These are phyloP conservation scores for Plantago major DNA, from an alignment of 257 asterid genomes.

Conservation along the genomic window DNA sequence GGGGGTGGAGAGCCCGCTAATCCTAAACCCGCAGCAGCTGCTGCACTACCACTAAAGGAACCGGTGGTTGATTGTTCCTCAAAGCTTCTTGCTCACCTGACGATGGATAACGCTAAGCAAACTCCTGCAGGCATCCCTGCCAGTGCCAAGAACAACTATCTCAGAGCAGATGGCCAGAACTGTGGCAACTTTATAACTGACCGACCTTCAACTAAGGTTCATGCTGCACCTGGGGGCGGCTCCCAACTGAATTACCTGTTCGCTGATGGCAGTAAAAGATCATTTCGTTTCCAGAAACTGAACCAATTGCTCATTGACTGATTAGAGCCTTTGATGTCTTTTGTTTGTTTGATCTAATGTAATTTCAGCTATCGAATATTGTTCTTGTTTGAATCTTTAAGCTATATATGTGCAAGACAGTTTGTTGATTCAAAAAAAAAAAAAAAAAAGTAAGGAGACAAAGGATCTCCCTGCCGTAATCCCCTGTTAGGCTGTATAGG, in stretches of 20 bases:
- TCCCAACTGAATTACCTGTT: conserved; percentile 68
- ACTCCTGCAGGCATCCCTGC: conserved; percentile 41
- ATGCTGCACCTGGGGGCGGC: conserved; percentile 84
- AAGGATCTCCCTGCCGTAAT: too few relatives aligned
- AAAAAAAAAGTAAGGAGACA: too few relatives aligned
- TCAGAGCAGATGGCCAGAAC: conserved; percentile 70
- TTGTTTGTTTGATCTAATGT: background rate
- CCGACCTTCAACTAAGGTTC: conserved; percentile 82
- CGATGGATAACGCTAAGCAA: conserved; percentile 30
- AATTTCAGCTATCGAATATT: conserved; percentile 7
- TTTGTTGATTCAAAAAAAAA: too few relatives aligned
- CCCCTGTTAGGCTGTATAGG: too few relatives aligned
- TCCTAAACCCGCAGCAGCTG: conserved; percentile 28
- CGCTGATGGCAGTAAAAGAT: conserved; percentile 53
- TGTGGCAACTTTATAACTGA: conserved; percentile 77
- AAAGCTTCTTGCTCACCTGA: conserved; percentile 22
- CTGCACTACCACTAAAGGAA: conserved; percentile 25
- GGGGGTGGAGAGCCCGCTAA: conserved; percentile 49
- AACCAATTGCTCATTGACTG: background rate
- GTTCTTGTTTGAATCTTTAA: too few relatives aligned
- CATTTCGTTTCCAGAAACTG: background rate
- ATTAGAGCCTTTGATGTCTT: background rate
- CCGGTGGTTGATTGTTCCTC: conserved; percentile 28
- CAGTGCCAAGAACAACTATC: conserved; percentile 48
- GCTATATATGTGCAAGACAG: too few relatives aligned